Percentiles rank a stretch among this genome's conserved stretches.
phyloP scores from a whole-genome alignment of 176 grass and related monocot genomes.

The Oryza glumipatula region DNA sequence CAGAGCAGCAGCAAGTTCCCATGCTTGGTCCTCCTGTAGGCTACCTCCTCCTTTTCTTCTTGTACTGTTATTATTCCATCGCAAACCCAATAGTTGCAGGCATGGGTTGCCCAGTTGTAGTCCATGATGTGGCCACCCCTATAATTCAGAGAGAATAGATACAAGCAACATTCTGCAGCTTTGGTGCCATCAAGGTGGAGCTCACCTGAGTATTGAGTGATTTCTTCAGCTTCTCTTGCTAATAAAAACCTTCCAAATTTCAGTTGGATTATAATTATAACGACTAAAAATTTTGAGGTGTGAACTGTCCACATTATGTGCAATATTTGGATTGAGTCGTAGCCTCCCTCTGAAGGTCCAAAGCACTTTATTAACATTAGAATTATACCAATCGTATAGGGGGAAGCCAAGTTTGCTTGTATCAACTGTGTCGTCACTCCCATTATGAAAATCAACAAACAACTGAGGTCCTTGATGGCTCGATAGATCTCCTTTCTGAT shows the following conservation, averaged over 20 bases:
- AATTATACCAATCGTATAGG: fast-evolving
- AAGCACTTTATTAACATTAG: neutral
- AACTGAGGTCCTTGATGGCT: neutral
- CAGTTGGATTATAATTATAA: no score
- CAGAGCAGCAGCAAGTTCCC: neutral
- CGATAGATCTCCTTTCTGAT: fast-evolving
- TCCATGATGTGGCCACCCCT: fast-evolving
- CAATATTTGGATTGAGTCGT: neutral
- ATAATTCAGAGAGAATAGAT: neutral
- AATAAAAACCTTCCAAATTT: neutral
- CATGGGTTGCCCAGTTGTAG: neutral
- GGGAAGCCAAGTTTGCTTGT: neutral
- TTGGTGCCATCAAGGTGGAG: neutral
- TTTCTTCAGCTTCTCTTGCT: neutral
- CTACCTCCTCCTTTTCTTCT: neutral
- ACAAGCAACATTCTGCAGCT: neutral
- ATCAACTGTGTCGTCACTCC: neutral
- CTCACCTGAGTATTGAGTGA: neutral
- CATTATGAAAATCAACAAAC: neutral
- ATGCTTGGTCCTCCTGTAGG: neutral
- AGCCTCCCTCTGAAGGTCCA: slow-evolving; percentile 33
- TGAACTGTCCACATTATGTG: neutral
- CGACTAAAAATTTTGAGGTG: neutral
- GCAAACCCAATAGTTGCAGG: slow-evolving; percentile 27
- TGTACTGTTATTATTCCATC: slow-evolving; percentile 1